Evolutionary conservation across 495 filamentous ascomycete genomes (phyloP).

Genomic region (Penicillium crystallinum): DNA sequence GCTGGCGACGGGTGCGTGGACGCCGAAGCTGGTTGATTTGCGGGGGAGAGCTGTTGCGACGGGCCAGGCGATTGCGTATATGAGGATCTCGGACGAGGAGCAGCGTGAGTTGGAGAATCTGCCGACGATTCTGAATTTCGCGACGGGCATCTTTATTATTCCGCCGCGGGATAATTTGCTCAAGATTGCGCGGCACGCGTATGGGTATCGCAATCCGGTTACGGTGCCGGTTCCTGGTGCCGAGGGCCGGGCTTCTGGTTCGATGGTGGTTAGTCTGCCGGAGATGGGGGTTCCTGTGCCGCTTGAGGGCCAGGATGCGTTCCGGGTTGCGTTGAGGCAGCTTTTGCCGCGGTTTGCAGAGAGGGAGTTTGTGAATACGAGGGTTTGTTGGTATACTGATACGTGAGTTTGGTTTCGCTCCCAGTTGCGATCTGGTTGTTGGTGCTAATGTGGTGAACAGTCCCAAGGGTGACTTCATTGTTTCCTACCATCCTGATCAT

Average conservation of each 20-base stretch:
- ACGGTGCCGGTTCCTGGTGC: conserved; percentile 35
- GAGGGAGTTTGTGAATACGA: conserved; percentile 61
- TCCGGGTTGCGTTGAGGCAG: conserved; percentile 54
- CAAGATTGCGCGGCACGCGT: conserved; percentile 77
- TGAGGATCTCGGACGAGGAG: conserved; percentile 64
- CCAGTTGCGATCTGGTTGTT: neutral
- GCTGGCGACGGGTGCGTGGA: conserved; percentile 85
- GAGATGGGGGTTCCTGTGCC: conserved; percentile 34
- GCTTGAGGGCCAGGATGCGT: conserved; percentile 59
- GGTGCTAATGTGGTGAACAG: conserved; percentile 17
- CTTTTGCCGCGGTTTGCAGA: conserved; percentile 59
- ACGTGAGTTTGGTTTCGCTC: conserved; percentile 43
- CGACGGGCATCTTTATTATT: conserved; percentile 76
- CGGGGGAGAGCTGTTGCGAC: conserved; percentile 69
- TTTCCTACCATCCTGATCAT: conserved; percentile 67
- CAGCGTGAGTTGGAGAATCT: conserved; percentile 55
- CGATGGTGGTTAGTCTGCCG: conserved; percentile 40
- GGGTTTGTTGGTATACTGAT: conserved; percentile 88
- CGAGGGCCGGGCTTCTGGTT: conserved; percentile 3
- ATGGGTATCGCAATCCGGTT: conserved; percentile 72
- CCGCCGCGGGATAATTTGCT: conserved; percentile 66
- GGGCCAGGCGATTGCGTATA: conserved; percentile 75
- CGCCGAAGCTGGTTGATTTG: conserved; percentile 67
- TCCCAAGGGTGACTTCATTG: conserved; percentile 71
- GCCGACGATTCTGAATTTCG: conserved; percentile 75